Base-by-base conservation (phyloP, 495 filamentous ascomycete species). In the Neurospora discreta region DNA sequence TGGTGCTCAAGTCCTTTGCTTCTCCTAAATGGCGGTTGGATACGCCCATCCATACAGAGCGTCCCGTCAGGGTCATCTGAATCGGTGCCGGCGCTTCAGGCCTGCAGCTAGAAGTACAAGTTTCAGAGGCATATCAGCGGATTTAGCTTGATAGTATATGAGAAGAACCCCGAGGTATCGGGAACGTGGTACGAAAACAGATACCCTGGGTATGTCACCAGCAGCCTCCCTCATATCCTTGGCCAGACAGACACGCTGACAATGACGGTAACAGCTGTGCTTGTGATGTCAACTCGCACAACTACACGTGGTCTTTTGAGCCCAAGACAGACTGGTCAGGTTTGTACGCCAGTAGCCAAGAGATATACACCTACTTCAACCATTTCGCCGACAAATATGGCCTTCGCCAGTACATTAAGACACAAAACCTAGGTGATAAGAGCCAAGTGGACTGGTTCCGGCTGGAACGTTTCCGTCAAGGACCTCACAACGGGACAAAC, bases 241-340 rank as follows among this genome's bases (percentile, higher is more conserved):
- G 11, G 11, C 52, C 23, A 30, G 23, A 30, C 23, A 30, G 23
- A 30, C 52, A 60, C 13, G 10, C 52, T 60, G 52, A 60, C 52
- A 3, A 52, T 10, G 5, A 16, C 1, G 5, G 8, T 11, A 13
- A 20, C 52, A 60, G 52, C 23, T 60, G 52, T 13, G 52, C 52
- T 60, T 75, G 77, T 46, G 52, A 73, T 23, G 40, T 73, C 11
- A 38, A 69, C 2, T 70, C 74, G 8, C 74, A 75, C 40, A 75
- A 74, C 38, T 75, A 75, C 40, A 60, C 80, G 1, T 84, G 77
- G 75, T 78, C 78, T n/a, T 84, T 82, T 41, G 81, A 81, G 68
- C 81, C 81, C 1, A 82, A 81, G 41, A 69, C 72, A 9, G 79
- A 83, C 72, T 84, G 82, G 82, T 73, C 80, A 15, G 75, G 76